phyloP scores from a whole-genome alignment of 331 rosid genomes.

The Prunus yedoensis region DNA sequence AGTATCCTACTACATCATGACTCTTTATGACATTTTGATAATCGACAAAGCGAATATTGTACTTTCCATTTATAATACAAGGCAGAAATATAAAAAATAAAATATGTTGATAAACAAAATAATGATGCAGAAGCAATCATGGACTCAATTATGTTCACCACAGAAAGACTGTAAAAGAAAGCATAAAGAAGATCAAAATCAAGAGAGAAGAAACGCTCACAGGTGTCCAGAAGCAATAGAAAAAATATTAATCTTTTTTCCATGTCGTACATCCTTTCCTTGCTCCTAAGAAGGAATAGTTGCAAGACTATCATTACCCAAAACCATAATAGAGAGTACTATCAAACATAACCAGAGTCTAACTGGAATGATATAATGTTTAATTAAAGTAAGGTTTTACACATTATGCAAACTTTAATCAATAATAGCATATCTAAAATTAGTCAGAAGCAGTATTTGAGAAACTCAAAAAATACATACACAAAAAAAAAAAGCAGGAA shows the following conservation, averaged over 20 bases:
- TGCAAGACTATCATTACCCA: conserved; percentile 14
- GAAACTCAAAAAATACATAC: not conserved
- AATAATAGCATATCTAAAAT: not conserved
- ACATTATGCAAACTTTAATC: not conserved
- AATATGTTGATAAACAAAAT: not conserved
- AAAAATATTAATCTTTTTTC: conserved; percentile 84
- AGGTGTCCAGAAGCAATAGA: conserved; percentile 98
- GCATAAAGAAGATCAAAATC: not conserved
- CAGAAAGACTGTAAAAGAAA: not conserved
- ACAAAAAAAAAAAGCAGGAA: no score
- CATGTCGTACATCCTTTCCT: conserved; percentile 64
- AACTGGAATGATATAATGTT: not conserved
- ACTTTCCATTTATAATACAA: not conserved
- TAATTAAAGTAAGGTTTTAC: not conserved
- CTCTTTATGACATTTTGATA: not conserved
- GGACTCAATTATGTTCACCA: not conserved
- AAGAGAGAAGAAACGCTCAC: conserved; percentile 51
- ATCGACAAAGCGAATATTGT: not conserved
- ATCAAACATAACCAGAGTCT: not conserved
- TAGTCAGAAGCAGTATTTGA: not conserved
- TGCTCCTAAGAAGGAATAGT: conserved; percentile 47
- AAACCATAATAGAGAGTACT: not conserved
- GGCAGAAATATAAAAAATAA: not conserved
- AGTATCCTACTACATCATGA: not conserved
- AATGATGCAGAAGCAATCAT: not conserved